Percentiles rank a stretch among this genome's conserved stretches.
These are phyloP conservation scores for Naganishia randhawae DNA, from an alignment of 768 basidiomycete species.

Conservation along the genomic window DNA sequence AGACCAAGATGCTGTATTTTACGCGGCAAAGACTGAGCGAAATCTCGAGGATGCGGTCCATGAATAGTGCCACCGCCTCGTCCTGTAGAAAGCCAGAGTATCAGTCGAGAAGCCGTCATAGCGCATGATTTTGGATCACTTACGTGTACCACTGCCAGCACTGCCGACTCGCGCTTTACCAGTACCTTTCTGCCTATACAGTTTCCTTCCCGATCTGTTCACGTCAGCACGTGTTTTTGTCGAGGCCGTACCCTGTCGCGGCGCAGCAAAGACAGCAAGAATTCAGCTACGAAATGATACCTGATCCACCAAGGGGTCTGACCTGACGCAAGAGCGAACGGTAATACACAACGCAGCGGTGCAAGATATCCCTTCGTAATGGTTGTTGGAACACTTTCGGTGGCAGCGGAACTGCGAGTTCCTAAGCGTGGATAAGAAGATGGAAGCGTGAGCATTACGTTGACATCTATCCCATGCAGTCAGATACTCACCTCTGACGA, in stretches of 20 bases:
- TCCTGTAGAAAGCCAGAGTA: constrained; percentile 52
- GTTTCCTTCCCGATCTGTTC: constrained; percentile 79
- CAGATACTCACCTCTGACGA: constrained; percentile 35
- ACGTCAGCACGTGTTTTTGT: constrained; percentile 92
- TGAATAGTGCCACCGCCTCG: constrained; percentile 89
- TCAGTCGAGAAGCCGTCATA: background rate
- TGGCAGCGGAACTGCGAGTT: constrained; percentile 50
- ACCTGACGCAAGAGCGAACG: constrained; percentile 76
- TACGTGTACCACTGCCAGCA: constrained; percentile 56
- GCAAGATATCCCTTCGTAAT: constrained; percentile 84
- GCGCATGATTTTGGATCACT: constrained; percentile 25
- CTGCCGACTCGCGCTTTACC: constrained; percentile 88
- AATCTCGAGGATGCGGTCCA: constrained; percentile 86
- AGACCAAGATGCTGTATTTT: constrained; percentile 92
- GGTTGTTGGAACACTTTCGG: constrained; percentile 74
- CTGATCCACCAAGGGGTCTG: constrained; percentile 2
- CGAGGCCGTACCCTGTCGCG: constrained; percentile 66
- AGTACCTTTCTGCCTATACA: constrained; percentile 84
- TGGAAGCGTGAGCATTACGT: background rate
- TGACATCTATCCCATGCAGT: background rate
- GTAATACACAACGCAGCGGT: constrained; percentile 83
- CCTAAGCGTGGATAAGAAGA: constrained; percentile 26
- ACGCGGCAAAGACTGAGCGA: constrained; percentile 83
- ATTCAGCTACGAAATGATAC: background rate
- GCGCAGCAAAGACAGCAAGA: background rate